phyloP scores from a whole-genome alignment of 2,329 filamentous ascomycete species.

The Pleomassaria siparia region DNA sequence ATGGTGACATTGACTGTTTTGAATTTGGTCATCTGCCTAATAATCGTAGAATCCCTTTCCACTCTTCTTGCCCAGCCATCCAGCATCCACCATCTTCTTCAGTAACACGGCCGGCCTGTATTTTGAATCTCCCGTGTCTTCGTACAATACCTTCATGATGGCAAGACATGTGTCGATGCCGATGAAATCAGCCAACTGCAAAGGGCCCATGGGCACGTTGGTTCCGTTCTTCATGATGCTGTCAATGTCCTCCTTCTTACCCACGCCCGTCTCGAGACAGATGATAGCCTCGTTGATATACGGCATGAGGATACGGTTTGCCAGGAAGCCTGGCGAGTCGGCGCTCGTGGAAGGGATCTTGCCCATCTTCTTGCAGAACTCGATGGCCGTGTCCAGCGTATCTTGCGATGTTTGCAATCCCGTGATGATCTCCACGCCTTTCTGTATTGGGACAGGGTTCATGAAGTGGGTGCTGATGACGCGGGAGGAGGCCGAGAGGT shows the following conservation, averaged over 20 bases:
- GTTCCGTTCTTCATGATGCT: conserved; percentile 99
- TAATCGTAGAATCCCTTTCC: conserved; percentile 97
- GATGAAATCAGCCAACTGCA: conserved; percentile 94
- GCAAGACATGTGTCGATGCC: conserved; percentile 93
- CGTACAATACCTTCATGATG: conserved; percentile 94
- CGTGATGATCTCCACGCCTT: conserved; percentile 96
- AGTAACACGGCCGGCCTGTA: conserved; percentile 88
- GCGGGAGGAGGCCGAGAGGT: conserved; percentile 78
- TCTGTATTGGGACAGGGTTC: conserved; percentile 97
- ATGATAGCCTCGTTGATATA: conserved; percentile 99
- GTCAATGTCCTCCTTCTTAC: conserved; percentile 88
- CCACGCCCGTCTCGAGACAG: conserved; percentile 91
- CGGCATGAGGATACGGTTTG: conserved; percentile 96
- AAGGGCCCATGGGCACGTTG: conserved; percentile 95
- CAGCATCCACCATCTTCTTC: conserved; percentile 95
- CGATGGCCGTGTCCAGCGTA: conserved; percentile 79
- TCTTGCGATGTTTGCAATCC: conserved; percentile 85
- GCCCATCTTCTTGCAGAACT: conserved; percentile 88
- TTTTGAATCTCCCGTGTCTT: conserved; percentile 92
- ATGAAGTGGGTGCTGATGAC: conserved; percentile 98
- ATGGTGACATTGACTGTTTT: background rate
- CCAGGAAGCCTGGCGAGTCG: conserved; percentile 90
- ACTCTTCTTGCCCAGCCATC: conserved; percentile 96
- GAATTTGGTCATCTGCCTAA: conserved; percentile 43
- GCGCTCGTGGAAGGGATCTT: conserved; percentile 87